Base-by-base conservation (phyloP, 805 yeast species). In the Candida cerambycidarum region DNA sequence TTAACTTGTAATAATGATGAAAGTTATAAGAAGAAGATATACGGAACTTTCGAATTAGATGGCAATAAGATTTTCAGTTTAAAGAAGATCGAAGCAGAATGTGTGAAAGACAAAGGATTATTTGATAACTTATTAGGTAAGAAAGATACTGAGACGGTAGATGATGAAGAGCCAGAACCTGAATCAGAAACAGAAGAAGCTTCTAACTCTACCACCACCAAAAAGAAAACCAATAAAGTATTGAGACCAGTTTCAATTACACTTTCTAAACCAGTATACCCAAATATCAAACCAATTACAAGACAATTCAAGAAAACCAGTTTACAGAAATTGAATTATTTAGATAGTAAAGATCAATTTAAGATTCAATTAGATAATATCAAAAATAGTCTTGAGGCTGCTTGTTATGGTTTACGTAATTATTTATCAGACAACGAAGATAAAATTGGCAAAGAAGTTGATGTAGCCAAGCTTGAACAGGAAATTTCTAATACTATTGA, bases 371-470 rank as follows among this genome's bases (percentile, higher is more conserved):
- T 78, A 31, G 85, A 85, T 34, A 79, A 79, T 43, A 63, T 76
- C 23, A 75, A 79, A 51, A 92, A 90, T 60, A 63, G 71, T 27
- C 73, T 92, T 15, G 98, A 92, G 63, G 74, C 81, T 15, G 65
- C 76, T n/a, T 68, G 89, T 41, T 90, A 92, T 65, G 75, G 74
- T 44, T 70, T 87, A 23, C 79, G 95, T 44, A 71, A 76, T 8
- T 72, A 67, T 40, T 53, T 87, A 14, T 84, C 79, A 13, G 79
- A 79, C 24, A 75, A 75, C 30, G 78, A 74, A 17, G 73, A 73
- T 6, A 44, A 49, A 0, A 49, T 69, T 14, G 38, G 43, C 6
- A 60, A 60, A 10, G 73, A 74, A 8, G 49, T 65, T 1, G 23
- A 30, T 10, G 43, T 52, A 18, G 48, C 42, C 10, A 49, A 46